Conservation (phyloP, 495 filamentous ascomycete genomes). For the Poronia punctata region DNA sequence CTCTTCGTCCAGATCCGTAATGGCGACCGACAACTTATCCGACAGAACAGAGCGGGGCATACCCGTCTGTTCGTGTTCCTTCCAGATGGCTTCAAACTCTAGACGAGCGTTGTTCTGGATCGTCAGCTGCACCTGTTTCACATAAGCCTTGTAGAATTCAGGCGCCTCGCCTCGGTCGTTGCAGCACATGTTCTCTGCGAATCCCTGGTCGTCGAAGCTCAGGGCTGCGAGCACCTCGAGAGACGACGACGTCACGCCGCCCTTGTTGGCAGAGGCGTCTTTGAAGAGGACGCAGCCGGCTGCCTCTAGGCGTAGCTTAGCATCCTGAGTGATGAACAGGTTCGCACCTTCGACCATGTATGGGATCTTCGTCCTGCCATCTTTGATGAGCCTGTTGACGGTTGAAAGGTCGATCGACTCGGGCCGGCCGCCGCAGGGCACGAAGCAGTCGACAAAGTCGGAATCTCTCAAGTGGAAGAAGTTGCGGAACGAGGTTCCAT, state of each 20-base stretch:
- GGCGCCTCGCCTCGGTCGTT: constrained; percentile 69
- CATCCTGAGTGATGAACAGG: constrained; percentile 97
- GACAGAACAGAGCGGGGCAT: constrained; percentile 74
- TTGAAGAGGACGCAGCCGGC: constrained; percentile 94
- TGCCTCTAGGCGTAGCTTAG: constrained; percentile 87
- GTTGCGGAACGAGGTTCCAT: constrained; percentile 94
- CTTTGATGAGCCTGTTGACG: constrained; percentile 74
- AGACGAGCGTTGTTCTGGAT: constrained; percentile 85
- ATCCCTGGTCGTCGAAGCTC: constrained; percentile 83
- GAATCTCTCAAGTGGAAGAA: constrained; percentile 82
- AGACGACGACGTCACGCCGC: constrained; percentile 96
- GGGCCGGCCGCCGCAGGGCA: constrained; percentile 92
- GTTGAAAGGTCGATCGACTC: constrained; percentile 92
- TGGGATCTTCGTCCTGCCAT: constrained; percentile 76
- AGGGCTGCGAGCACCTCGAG: constrained; percentile 91
- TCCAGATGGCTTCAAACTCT: constrained; percentile 98
- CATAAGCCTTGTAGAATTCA: constrained; percentile 86
- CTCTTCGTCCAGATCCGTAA: constrained; percentile 92
- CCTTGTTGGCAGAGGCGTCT: constrained; percentile 97
- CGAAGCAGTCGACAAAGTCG: constrained; percentile 77
- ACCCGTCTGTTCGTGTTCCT: constrained; percentile 78
- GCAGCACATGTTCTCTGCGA: constrained; percentile 90
- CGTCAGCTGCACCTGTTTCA: constrained; percentile 80
- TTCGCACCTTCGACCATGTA: constrained; percentile 98
- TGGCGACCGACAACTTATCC: constrained; percentile 81